phyloP scores from a whole-genome alignment of 768 basidiomycete genomes.

The Chlorophyllum brunneum region DNA sequence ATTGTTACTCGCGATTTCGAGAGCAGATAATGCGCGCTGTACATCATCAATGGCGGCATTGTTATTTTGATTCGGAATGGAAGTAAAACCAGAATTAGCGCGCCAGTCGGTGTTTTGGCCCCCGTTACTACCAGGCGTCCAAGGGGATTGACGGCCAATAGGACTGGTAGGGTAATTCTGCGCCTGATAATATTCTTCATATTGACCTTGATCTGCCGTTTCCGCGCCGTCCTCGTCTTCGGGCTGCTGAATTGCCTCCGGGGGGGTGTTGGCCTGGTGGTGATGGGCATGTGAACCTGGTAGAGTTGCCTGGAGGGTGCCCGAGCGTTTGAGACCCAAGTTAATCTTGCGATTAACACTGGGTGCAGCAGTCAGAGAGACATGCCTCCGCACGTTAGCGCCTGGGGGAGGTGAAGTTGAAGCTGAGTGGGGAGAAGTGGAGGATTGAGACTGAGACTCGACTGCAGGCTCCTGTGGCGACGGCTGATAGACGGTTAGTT shows the following conservation, averaged over 20 bases:
- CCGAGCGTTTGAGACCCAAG: slow-evolving; percentile 64
- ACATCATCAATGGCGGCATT: slow-evolving; percentile 65
- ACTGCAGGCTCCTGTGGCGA: slow-evolving; percentile 27
- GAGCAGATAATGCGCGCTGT: slow-evolving; percentile 63
- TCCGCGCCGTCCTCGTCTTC: slow-evolving; percentile 45
- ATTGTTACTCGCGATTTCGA: slow-evolving; percentile 50
- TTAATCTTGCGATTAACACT: slow-evolving; percentile 46
- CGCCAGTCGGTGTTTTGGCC: slow-evolving; percentile 57
- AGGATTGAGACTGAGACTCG: slow-evolving; percentile 38
- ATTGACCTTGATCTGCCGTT: slow-evolving; percentile 43
- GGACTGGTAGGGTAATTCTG: slow-evolving; percentile 52
- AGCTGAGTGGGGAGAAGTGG: slow-evolving; percentile 61
- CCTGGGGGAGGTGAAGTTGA: slow-evolving; percentile 65
- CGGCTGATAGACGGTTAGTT: slow-evolving; percentile 33
- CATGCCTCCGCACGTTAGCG: slow-evolving; percentile 73
- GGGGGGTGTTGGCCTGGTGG: slow-evolving; percentile 32
- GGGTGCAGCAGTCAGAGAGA: slow-evolving; percentile 66
- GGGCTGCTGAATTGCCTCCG: slow-evolving; percentile 36
- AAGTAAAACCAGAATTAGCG: slow-evolving; percentile 19
- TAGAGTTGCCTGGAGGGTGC: slow-evolving; percentile 62
- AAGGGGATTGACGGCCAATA: slow-evolving; percentile 62
- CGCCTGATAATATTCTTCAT: slow-evolving; percentile 53
- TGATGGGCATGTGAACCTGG: slow-evolving; percentile 24
- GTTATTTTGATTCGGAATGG: slow-evolving; percentile 25
- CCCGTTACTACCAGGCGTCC: slow-evolving; percentile 34